These are phyloP conservation scores for Fusarium sp. DNA, from an alignment of 2,329 filamentous ascomycete genomes.

Conservation along the genomic window DNA sequence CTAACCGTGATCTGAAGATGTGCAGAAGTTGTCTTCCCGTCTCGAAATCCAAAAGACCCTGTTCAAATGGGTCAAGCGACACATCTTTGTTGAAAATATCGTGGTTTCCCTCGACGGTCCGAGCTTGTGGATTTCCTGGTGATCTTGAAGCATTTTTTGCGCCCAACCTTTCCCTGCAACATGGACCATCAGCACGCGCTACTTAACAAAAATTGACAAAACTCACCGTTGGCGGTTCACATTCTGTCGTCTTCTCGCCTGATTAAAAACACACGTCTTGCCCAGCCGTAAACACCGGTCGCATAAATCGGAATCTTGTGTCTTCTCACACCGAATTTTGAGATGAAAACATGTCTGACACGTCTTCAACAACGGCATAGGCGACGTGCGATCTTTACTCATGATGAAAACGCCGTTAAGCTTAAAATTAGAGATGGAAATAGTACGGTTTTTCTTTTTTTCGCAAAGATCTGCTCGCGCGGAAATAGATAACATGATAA, in stretches of 20 bases:
- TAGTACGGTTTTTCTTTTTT: not conserved
- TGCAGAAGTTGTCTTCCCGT: constrained; percentile 31
- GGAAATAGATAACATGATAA: not conserved
- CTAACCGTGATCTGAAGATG: constrained; percentile 38
- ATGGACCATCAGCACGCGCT: fast-evolving
- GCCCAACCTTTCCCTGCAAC: not conserved
- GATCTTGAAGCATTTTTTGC: constrained; percentile 18
- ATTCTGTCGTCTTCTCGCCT: constrained; percentile 44
- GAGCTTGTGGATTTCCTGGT: constrained; percentile 3
- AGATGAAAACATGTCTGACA: constrained; percentile 50
- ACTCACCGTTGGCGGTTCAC: constrained; percentile 24
- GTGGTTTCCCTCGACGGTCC: fast-evolving
- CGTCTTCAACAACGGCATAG: constrained; percentile 40
- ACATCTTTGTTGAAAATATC: constrained; percentile 13
- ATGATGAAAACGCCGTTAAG: constrained; percentile 2
- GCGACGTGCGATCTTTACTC: not conserved
- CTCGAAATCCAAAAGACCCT: constrained; percentile 28
- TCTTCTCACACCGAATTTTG: constrained; percentile 50
- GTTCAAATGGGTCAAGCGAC: constrained; percentile 41
- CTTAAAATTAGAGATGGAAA: not conserved
- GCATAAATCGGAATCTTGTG: constrained; percentile 47
- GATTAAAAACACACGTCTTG: constrained; percentile 49
- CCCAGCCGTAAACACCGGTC: constrained; percentile 50
- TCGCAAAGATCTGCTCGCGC: not conserved
- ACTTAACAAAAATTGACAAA: fast-evolving